A percentile compares a stretch with the other conserved stretches of the same genome.
Evolutionary conservation across 1,284 basidiomycete species (phyloP).

Genomic region (Boletus semigastroideus): DNA sequence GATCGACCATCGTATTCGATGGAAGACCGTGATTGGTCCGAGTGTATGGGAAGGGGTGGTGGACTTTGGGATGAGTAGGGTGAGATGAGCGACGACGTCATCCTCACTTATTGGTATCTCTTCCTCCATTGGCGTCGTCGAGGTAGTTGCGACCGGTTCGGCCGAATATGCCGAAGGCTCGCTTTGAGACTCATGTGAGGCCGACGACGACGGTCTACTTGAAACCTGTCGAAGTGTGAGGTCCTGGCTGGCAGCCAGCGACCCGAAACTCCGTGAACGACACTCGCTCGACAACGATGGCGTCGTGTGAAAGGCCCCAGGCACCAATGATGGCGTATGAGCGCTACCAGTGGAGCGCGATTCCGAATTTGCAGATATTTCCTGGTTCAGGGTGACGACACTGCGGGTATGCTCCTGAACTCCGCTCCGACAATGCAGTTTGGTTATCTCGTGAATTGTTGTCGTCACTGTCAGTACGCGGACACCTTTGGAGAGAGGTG

Average conservation of each 20-base stretch:
- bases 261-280: slow-evolving; percentile 17
- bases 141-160: slow-evolving; percentile 11
- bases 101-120: slow-evolving; percentile 31
- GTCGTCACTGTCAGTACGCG: slow-evolving; percentile 67
- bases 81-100: slow-evolving; percentile 51
- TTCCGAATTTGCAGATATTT: slow-evolving; percentile 64
- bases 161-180: neutral
- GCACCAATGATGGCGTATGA: slow-evolving; percentile 29
- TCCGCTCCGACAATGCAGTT: slow-evolving; percentile 46
- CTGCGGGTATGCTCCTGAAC: slow-evolving; percentile 63
- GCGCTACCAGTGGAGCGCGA: slow-evolving; percentile 32
- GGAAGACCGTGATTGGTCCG: slow-evolving; percentile 71
- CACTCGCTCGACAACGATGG: slow-evolving; percentile 17
- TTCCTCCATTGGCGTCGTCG: slow-evolving; percentile 11
- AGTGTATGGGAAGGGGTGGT: slow-evolving; percentile 64
- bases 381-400: slow-evolving; percentile 66
- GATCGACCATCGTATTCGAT: slow-evolving; percentile 75
- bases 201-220: slow-evolving; percentile 14
- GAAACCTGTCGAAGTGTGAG: slow-evolving; percentile 14
- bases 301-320: slow-evolving; percentile 17
- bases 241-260: slow-evolving; percentile 14
- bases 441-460: slow-evolving; percentile 75
- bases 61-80: slow-evolving; percentile 47
- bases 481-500: slow-evolving; percentile 83
- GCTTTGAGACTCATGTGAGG: slow-evolving; percentile 10